Base-by-base conservation (phyloP, 345 rosid genomes). In the Turritis glabra region DNA sequence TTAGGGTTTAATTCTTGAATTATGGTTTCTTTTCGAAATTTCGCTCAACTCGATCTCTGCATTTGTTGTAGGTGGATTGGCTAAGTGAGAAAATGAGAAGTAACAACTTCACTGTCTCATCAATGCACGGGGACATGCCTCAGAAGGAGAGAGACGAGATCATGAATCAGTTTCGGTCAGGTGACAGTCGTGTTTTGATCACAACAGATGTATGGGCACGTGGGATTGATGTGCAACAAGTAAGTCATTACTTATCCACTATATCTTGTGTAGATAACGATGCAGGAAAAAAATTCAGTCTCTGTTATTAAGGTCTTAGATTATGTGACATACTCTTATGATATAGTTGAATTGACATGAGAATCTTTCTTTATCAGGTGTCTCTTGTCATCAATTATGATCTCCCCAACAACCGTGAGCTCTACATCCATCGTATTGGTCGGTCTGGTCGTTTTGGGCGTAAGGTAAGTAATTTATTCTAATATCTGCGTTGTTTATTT, bases 51-150 rank as follows among this genome's bases (percentile, higher is more conserved):
- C 14, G 19, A 27, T n/a, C 47, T 74, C 25, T 54, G 21, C 23
- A 46, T 67, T 21, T 77, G 44, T 47, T 37, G 32, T 75, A 95
- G 99, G 99, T 95, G 82, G 99, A 95, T 80, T 95, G 98, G 98
- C 85, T 95, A 21, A 90, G 97, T 48, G 98, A 89, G 85, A 95
- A 89, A 83, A 92, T 95, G 99, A 90, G 97, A n/a, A 86, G 77
- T 77, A 78, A 82, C 82, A 90, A 95, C 82, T 92, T 95, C 67
- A 89, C 98, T 0, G 98, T 92, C 73, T 95, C 98, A 33, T 87
- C 99, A 76, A 95, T 95, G 97, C 99, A 95, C 50, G 99, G 98
- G 3, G 99, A 95, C 82, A 90, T 95, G 99, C 99, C 99, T 78
- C 98, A 92, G 80, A 95, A 76, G 80, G 99, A 95, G 57, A 89